Evolutionary conservation across 2,329 filamentous ascomycete species (phyloP).

Genomic region (Aschersonia sp.): DNA sequence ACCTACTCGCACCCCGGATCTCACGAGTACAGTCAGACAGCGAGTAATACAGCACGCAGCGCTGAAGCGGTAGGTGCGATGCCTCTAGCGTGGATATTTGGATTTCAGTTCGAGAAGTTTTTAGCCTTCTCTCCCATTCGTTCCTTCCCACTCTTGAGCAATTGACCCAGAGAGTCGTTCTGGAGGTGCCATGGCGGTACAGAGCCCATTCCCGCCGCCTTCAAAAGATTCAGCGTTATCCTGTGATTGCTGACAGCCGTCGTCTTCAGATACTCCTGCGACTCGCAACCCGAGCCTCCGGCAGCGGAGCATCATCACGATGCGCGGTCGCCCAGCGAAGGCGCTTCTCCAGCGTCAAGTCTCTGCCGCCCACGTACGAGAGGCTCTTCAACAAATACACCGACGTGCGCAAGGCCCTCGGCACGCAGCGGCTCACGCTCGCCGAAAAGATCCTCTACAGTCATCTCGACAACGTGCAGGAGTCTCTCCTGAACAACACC

Average conservation of each 20-base stretch:
- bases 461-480: conserved; percentile 79
- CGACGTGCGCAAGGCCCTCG: conserved; percentile 61
- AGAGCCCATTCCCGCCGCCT: background rate
- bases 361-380: conserved; percentile 58
- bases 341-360: conserved; percentile 23
- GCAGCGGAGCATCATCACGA: conserved; percentile 6
- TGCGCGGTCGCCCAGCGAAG: conserved; percentile 8
- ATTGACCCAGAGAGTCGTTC: conserved; percentile 34
- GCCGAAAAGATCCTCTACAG: conserved; percentile 98
- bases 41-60: background rate
- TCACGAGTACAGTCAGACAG: background rate
- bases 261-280: conserved; percentile 21
- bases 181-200: conserved; percentile 30
- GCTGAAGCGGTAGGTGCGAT: background rate
- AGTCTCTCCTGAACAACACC: conserved; percentile 70
- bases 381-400: conserved; percentile 66
- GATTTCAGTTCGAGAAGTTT: background rate
- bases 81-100: conserved; percentile 1
- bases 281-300: conserved; percentile 13
- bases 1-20: background rate
- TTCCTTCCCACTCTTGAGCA: conserved; percentile 2
- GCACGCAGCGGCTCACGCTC: conserved; percentile 56
- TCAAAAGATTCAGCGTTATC: background rate
- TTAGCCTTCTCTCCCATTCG: background rate
- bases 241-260: conserved; percentile 3